A percentile compares a stretch with the other conserved stretches of the same genome.
phyloP scores from a whole-genome alignment of 108 stramenopile genomes.

The Skeletonema grethae region DNA sequence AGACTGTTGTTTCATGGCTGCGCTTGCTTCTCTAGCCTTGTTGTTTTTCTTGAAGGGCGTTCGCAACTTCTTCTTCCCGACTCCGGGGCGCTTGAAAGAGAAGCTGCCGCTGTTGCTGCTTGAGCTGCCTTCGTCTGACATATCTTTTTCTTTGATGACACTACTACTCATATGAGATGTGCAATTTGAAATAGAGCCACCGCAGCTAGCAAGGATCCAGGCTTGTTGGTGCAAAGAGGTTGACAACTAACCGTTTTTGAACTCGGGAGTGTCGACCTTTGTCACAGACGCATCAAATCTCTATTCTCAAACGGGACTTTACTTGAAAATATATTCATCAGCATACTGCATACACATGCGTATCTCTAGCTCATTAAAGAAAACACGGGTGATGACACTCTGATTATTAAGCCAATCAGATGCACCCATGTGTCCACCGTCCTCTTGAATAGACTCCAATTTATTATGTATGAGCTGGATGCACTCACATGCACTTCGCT shows the following conservation, averaged over 20 bases:
- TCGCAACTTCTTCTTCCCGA: neutral
- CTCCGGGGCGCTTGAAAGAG: neutral
- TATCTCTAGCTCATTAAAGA: neutral
- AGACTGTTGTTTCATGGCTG: neutral
- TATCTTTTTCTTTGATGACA: neutral
- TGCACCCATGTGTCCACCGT: neutral
- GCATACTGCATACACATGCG: neutral
- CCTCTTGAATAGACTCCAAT: no score
- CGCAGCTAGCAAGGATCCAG: neutral
- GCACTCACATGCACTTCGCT: no score
- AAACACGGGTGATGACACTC: neutral
- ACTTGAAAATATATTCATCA: neutral
- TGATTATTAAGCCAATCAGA: neutral
- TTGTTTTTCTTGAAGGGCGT: conserved; percentile 1
- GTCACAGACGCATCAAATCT: neutral
- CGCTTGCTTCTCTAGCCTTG: neutral
- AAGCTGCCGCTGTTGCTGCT: neutral
- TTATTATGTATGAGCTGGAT: no score
- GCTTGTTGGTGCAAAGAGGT: no score
- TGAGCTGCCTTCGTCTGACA: neutral
- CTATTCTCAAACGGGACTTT: neutral
- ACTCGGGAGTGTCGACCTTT: neutral
- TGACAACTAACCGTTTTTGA: neutral
- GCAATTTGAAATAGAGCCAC: no score
- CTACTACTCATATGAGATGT: neutral